phyloP scores from a whole-genome alignment of 805 yeast genomes.

The Hanseniaspora clermontiae region DNA sequence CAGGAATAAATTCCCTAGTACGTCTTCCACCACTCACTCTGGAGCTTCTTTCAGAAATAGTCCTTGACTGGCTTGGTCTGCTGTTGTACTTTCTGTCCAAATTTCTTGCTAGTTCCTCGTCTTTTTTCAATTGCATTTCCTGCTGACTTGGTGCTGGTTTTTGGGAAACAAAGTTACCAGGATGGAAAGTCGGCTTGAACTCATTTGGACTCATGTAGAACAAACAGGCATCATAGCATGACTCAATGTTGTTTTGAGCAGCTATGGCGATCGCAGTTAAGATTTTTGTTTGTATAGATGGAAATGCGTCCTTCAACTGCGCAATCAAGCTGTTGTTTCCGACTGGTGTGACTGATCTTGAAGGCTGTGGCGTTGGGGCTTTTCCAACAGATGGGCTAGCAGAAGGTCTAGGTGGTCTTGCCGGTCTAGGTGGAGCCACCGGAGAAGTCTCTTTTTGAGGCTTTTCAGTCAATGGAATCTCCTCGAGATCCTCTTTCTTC shows the following conservation, averaged over 20 bases:
- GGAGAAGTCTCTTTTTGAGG: not conserved
- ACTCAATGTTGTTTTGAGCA: conserved; percentile 63
- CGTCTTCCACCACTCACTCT: conserved; percentile 19
- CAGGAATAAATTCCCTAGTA: conserved; percentile 22
- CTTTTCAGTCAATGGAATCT: not conserved
- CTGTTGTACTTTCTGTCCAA: conserved; percentile 53
- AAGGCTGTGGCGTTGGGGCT: conserved; percentile 9
- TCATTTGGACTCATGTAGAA: conserved; percentile 57
- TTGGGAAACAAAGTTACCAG: conserved; percentile 19
- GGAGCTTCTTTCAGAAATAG: not conserved
- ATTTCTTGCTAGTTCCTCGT: conserved; percentile 70
- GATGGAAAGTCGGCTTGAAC: conserved; percentile 15
- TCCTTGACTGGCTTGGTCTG: conserved; percentile 14
- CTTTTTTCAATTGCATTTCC: conserved; percentile 44
- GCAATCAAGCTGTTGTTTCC: conserved; percentile 24
- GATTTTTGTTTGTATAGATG: conserved; percentile 55
- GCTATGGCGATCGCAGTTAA: conserved; percentile 76
- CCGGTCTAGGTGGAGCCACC: conserved; percentile 7
- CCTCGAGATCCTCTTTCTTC: not conserved
- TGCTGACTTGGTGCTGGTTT: conserved; percentile 15
- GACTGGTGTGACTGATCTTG: conserved; percentile 6
- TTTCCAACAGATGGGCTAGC: conserved; percentile 1
- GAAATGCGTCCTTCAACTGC: conserved; percentile 76
- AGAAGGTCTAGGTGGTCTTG: conserved; percentile 22
- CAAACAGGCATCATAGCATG: conserved; percentile 78